These are phyloP conservation scores for Pestalotiopsis fici DNA, from an alignment of 2,329 filamentous ascomycete genomes.

Conservation along the genomic window DNA sequence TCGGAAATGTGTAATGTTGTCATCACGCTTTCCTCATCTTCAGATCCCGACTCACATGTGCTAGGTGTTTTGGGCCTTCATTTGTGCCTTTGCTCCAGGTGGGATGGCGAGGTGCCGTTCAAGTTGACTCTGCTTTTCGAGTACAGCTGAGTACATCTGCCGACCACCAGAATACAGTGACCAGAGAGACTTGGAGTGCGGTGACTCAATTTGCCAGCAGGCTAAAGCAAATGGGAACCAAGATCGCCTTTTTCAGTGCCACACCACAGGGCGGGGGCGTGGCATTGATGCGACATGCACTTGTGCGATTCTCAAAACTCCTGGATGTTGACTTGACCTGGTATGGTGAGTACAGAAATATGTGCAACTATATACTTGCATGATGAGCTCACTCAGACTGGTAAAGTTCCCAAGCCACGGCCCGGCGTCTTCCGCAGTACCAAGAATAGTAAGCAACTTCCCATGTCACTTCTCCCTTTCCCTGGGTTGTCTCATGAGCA, in stretches of 20 bases:
- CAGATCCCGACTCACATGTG: slow-evolving; percentile 9
- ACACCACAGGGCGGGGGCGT: slow-evolving; percentile 84
- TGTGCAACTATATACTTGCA: background rate
- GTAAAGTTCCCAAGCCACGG: slow-evolving; percentile 73
- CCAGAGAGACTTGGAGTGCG: slow-evolving; percentile 63
- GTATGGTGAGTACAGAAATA: slow-evolving; percentile 52
- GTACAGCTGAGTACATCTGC: slow-evolving; percentile 59
- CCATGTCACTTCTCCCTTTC: too few relatives aligned
- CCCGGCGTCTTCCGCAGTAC: slow-evolving; percentile 81
- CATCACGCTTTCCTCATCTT: slow-evolving; percentile 14
- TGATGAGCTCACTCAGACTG: background rate
- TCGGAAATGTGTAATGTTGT: slow-evolving; percentile 74
- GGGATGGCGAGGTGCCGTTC: slow-evolving; percentile 67
- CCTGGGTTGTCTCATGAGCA: too few relatives aligned
- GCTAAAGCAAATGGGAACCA: slow-evolving; percentile 64
- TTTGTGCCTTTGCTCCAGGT: slow-evolving; percentile 69
- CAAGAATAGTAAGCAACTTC: too few relatives aligned
- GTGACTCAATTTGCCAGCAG: slow-evolving; percentile 64
- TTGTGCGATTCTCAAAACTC: slow-evolving; percentile 70
- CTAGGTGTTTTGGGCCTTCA: slow-evolving; percentile 71
- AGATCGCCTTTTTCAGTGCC: slow-evolving; percentile 77
- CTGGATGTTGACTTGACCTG: slow-evolving; percentile 71
- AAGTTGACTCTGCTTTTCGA: slow-evolving; percentile 68
- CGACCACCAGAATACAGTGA: slow-evolving; percentile 63
- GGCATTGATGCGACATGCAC: slow-evolving; percentile 77